A percentile compares a stretch with the other conserved stretches of the same genome.
Conservation (phyloP, 2,329 filamentous ascomycete species). For the Curvularia eragrostidis region DNA sequence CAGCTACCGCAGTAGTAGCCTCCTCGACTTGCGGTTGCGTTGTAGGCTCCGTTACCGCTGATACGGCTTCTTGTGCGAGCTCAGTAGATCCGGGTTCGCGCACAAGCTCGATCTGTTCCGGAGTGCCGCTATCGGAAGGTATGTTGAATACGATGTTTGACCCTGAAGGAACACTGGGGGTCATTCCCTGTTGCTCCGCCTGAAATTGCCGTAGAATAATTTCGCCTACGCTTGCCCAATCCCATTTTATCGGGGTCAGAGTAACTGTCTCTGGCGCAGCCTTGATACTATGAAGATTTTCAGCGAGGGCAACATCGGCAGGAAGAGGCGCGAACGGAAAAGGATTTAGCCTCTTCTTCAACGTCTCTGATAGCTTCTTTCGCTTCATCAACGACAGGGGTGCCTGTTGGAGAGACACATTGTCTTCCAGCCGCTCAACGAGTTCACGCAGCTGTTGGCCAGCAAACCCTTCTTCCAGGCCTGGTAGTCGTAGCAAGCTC, state of each 20-base stretch:
- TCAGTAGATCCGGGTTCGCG: constrained; percentile 7
- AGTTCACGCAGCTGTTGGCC: constrained; percentile 51
- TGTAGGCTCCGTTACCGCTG: constrained; percentile 14
- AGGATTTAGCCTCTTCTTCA: constrained; percentile 63
- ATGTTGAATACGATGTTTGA: constrained; percentile 53
- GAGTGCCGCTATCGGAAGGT: constrained; percentile 40
- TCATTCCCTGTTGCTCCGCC: constrained; percentile 50
- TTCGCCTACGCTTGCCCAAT: constrained; percentile 59
- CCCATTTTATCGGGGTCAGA: constrained; percentile 47
- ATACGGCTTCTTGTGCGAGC: constrained; percentile 11
- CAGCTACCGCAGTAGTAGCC: neutral
- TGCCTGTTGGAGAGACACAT: constrained; percentile 60
- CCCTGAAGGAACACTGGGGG: constrained; percentile 43
- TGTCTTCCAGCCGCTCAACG: constrained; percentile 60
- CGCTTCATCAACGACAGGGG: constrained; percentile 58
- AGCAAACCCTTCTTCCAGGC: constrained; percentile 50
- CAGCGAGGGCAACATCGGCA: constrained; percentile 39
- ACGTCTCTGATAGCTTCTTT: constrained; percentile 58
- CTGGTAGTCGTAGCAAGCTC: constrained; percentile 62
- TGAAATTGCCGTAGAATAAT: constrained; percentile 55
- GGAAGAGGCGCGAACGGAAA: constrained; percentile 54
- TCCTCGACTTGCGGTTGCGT: constrained; percentile 13
- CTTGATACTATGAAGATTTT: constrained; percentile 20
- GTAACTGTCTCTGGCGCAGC: constrained; percentile 48
- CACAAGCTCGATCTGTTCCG: constrained; percentile 18